These are phyloP conservation scores for Phytopythium boreale DNA, from an alignment of 352 stramenopile species.

Conservation along the genomic window DNA sequence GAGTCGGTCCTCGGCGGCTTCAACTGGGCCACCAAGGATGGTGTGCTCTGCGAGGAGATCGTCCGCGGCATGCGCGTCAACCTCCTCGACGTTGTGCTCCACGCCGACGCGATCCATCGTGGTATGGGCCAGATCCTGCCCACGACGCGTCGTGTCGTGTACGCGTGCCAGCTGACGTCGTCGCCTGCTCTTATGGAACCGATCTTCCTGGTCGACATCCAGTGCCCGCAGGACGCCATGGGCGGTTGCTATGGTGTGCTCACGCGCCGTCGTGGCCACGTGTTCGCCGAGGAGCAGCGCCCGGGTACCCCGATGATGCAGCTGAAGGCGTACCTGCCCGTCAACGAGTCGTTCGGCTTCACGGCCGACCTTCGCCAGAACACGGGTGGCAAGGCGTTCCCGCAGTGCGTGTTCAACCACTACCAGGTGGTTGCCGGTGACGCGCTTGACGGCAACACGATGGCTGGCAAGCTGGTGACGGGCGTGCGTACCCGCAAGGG, in stretches of 20 bases:
- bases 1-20: conserved; percentile 99
- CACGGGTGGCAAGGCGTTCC: conserved; percentile 99
- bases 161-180: conserved; percentile 95
- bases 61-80: conserved; percentile 97
- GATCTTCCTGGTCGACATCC: conserved; percentile 99
- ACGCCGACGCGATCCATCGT: conserved; percentile 99
- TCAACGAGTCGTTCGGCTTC: conserved; percentile 99
- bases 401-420: conserved; percentile 99
- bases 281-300: conserved; percentile 98
- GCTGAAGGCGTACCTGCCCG: conserved; percentile 98
- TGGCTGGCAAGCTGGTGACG: conserved; percentile 94
- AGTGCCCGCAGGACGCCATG: conserved; percentile 97
- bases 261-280: conserved; percentile 97
- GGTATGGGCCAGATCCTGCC: conserved; percentile 99
- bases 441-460: conserved; percentile 89
- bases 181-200: conserved; percentile 97
- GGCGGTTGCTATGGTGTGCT: conserved; percentile 99
- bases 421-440: conserved; percentile 96
- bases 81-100: conserved; percentile 99
- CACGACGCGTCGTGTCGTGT: conserved; percentile 97
- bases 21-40: conserved; percentile 97
- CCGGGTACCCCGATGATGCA: conserved; percentile 98
- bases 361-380: conserved; percentile 96
- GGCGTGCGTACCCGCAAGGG: conserved; percentile 97
- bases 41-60: conserved; percentile 97